Conservation (phyloP, 1,284 basidiomycete genomes). For the Anthracocystis panici-leucophaei region DNA sequence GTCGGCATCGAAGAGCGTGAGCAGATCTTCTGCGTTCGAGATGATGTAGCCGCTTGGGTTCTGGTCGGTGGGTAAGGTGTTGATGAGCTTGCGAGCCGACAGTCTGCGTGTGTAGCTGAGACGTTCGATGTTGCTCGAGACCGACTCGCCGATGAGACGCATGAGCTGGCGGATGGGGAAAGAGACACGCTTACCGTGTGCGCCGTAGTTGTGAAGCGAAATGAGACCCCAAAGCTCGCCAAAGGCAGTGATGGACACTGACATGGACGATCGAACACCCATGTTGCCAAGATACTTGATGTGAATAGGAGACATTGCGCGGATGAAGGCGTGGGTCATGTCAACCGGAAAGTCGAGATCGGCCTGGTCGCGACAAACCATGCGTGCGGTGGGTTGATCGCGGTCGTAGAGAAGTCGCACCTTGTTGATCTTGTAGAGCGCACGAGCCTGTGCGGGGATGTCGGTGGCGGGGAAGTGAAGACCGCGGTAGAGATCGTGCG, state of each 20-base stretch:
- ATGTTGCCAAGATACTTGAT: conserved; percentile 75
- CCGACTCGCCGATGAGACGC: conserved; percentile 82
- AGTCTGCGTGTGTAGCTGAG: conserved; percentile 83
- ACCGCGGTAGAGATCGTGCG: conserved; percentile 82
- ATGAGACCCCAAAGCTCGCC: conserved; percentile 87
- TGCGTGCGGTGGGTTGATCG: conserved; percentile 80
- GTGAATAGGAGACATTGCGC: conserved; percentile 91
- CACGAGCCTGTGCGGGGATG: conserved; percentile 75
- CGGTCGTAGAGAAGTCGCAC: conserved; percentile 85
- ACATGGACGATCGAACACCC: conserved; percentile 68
- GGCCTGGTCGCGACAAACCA: conserved; percentile 77
- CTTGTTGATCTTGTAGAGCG: conserved; percentile 78
- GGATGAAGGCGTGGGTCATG: conserved; percentile 87
- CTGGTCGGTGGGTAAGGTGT: conserved; percentile 79
- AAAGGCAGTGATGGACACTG: conserved; percentile 83
- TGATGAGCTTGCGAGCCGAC: conserved; percentile 84
- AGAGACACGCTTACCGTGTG: conserved; percentile 82
- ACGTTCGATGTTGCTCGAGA: conserved; percentile 85
- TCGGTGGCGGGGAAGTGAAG: conserved; percentile 77
- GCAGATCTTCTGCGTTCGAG: conserved; percentile 84
- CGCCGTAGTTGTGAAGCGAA: conserved; percentile 84
- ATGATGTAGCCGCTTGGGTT: conserved; percentile 87
- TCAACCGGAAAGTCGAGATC: conserved; percentile 82
- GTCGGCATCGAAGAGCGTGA: conserved; percentile 86
- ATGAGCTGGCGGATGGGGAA: conserved; percentile 81